Base-by-base conservation (phyloP, 495 filamentous ascomycete genomes). In the Penicillium pancosmium region DNA sequence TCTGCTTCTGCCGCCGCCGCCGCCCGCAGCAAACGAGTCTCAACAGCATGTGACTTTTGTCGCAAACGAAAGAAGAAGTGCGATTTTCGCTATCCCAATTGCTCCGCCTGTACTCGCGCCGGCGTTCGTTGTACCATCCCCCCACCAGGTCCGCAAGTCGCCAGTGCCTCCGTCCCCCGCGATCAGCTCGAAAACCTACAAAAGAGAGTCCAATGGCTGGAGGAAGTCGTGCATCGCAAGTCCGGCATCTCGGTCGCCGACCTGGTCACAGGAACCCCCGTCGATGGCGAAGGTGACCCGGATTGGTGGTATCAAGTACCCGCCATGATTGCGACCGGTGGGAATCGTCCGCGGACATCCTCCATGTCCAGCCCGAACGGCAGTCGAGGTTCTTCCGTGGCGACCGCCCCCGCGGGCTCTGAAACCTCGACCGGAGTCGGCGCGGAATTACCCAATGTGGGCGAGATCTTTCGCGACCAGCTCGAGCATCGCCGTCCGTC, bases 61-160 rank as follows among this genome's bases (percentile, higher is more conserved):
- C 75, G 80, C 47, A 80, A 78, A 54, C 67, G 80, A 11, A 83
- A 83, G 68, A 83, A 81, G 50, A 81, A 82, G 69, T 83, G 80
- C 62, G 80, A 83, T 56, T 81, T 82, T 52, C 73, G 76, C 35
- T 83, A 82, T 43, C 80, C 80, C 33, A 81, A 79, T 57, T 83
- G 80, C 56, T 77, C 79, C 16, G 78, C 80, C 15, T 83, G 80
- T 53, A 76, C 76, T 10, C 78, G 79, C 40, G 80, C 80, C 41
- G 76, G 79, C 7, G 78, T 83, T 16, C 77, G 79, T 50, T 83
- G 80, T 55, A 79, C 76, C 46, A 76, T 79, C 27, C 74, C 75
- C 12, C 75, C 76, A 2, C 74, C 74, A 5, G 75, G 76, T 4
- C 75, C 74, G 12, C 74, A 78, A 52, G 70, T 77, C 52, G 73